Evolutionary conservation across 179 eudicot genomes (phyloP).

Genomic region (Silene noctiflora): DNA sequence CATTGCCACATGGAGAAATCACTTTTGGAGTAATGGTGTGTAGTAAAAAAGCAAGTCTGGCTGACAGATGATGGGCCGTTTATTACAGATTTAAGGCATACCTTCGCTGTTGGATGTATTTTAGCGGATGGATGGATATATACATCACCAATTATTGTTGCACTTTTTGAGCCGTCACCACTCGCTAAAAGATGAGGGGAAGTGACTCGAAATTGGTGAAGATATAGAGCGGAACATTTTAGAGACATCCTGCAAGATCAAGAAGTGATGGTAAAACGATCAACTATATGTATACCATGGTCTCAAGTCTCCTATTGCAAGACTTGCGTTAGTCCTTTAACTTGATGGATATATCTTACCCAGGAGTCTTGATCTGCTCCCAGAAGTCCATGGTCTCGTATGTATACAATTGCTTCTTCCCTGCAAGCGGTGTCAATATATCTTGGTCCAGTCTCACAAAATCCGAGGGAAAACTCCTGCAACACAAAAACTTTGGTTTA

Average conservation of each 20-base stretch:
- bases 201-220: slow-evolving; percentile 57
- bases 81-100: slow-evolving; percentile 22
- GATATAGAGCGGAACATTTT: slow-evolving; percentile 85
- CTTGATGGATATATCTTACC: slow-evolving; percentile 38
- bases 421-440: slow-evolving; percentile 92
- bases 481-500: slow-evolving; percentile 14
- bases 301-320: no score
- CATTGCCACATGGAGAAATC: slow-evolving; percentile 13
- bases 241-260: slow-evolving; percentile 69
- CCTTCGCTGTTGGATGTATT: slow-evolving; percentile 91
- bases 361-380: slow-evolving; percentile 99
- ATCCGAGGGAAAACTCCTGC: slow-evolving; percentile 69
- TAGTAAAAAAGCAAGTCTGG: neutral
- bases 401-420: slow-evolving; percentile 80
- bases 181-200: slow-evolving; percentile 73
- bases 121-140: slow-evolving; percentile 97
- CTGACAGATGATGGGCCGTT: neutral
- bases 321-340: neutral
- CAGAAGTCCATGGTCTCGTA: slow-evolving; percentile 90
- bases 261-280: neutral
- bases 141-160: slow-evolving; percentile 77
- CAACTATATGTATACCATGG: neutral
- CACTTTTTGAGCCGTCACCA: slow-evolving; percentile 73
- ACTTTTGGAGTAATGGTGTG: slow-evolving; percentile 1
- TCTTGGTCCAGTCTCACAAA: slow-evolving; percentile 95